phyloP scores from a whole-genome alignment of 2,329 filamentous ascomycete genomes.

The Achaetomium macrosporum region DNA sequence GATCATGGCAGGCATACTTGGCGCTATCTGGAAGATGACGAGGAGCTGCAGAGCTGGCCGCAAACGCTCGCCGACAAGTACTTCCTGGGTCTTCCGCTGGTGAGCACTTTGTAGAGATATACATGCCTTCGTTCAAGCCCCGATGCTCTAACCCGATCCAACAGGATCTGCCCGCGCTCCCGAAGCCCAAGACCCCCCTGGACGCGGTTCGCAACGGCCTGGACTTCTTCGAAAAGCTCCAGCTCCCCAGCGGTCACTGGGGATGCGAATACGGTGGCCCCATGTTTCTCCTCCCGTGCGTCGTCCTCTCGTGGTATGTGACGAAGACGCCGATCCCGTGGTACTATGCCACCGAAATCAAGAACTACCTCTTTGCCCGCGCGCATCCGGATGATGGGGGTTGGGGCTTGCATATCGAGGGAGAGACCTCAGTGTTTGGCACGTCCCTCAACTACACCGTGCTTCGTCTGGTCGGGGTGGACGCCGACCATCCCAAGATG shows the following conservation, averaged over 20 bases:
- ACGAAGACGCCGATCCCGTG: constrained; percentile 82
- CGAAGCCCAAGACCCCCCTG: constrained; percentile 64
- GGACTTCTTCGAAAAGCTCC: constrained; percentile 81
- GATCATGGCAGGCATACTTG: constrained; percentile 85
- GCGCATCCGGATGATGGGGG: constrained; percentile 86
- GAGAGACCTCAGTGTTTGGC: constrained; percentile 85
- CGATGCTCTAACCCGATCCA: not conserved
- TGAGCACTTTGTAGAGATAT: constrained; percentile 35
- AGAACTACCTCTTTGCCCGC: constrained; percentile 82
- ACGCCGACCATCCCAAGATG: constrained; percentile 78
- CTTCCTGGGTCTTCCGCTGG: constrained; percentile 71
- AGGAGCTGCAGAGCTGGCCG: constrained; percentile 70
- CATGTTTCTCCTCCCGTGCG: constrained; percentile 86
- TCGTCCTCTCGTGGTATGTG: constrained; percentile 81
- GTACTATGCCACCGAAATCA: constrained; percentile 79
- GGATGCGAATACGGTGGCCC: constrained; percentile 96
- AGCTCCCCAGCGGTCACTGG: constrained; percentile 88
- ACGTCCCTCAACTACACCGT: constrained; percentile 82
- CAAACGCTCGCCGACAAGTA: constrained; percentile 88
- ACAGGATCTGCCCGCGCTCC: constrained; percentile 71
- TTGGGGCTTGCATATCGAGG: constrained; percentile 95
- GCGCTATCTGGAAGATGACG: constrained; percentile 77
- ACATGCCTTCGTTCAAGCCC: not conserved
- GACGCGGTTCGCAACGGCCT: constrained; percentile 78
- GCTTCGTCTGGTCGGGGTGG: constrained; percentile 74